Evolutionary conservation across 179 eudicot species (phyloP), one percentile per base, ranked within the genome.

Genomic region (Beta macrorhiza): DNA sequence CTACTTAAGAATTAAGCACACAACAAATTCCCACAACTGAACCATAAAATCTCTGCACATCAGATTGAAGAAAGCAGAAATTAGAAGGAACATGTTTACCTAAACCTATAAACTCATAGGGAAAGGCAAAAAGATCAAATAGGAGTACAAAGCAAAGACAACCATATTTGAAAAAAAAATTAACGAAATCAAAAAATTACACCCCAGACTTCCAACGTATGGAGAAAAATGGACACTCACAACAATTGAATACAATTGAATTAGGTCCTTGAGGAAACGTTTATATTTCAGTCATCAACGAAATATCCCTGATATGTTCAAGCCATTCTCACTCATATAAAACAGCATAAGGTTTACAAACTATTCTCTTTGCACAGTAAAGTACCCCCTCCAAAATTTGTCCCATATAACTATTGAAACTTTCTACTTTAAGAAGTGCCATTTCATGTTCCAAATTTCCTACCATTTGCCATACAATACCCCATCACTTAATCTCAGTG

Each of bases 281-380:
- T 44, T 5, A 2, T 6, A 7, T 68, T 15, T 59, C 7, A 59
- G 65, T 6, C 65, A 61, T 61, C 29, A 61, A 57, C 61, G 1
- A 64, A 37, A 0, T 0, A 0, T 2, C 42, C 42, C 42, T 37
- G 11, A 64, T 25, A 64, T 8, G 13, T 47, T 29, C 4, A 70
- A 51, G 42, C 19, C 17, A 72, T 49, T 20, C 32, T 13, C 76
- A 1, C 59, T 73, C 45, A 73, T 5, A 14, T 45, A 45, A 17
- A 44, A 29, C 7, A 73, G 1, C 76, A 1, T 49, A 53, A 73
- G 45, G 61, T 53, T 22, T n/a, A 52, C 12, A 14, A 1, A 22
- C 19, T 73, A 52, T 47, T 20, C 74, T 25, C 59, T 72, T 20
- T 20, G 42, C 75, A 72, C 58, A 22, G 75, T 51, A 49, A 65